Conservation (phyloP, 306 rosid species). For the Medicago lupulina region DNA sequence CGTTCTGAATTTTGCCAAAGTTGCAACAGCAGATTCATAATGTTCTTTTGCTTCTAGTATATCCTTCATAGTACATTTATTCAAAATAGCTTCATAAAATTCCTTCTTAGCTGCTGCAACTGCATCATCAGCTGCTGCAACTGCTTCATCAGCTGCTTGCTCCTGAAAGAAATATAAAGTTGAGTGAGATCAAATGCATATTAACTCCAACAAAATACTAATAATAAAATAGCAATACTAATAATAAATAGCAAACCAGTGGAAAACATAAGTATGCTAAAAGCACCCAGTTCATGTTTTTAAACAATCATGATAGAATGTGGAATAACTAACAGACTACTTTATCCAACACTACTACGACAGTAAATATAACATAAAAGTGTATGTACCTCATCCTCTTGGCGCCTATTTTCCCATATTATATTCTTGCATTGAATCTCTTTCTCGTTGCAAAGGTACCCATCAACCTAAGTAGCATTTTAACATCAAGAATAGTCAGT, state of each 20-base stretch:
- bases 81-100: constrained; percentile 52
- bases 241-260: no score
- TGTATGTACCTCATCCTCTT: constrained; percentile 59
- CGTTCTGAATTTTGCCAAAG: constrained; percentile 59
- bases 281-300: no score
- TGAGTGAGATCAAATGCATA: constrained; percentile 28
- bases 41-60: constrained; percentile 52
- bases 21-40: constrained; percentile 51
- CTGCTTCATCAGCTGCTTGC: constrained; percentile 61
- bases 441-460: constrained; percentile 63
- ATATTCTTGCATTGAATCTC: constrained; percentile 55
- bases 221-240: no score
- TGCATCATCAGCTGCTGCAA: not conserved
- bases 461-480: constrained; percentile 52
- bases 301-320: no score
- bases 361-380: constrained; percentile 3
- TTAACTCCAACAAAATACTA: not conserved
- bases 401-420: constrained; percentile 64
- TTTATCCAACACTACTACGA: not conserved
- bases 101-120: constrained; percentile 55
- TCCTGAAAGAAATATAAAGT: constrained; percentile 49
- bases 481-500: constrained; percentile 7
- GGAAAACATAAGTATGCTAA: no score
- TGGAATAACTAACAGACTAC: no score
- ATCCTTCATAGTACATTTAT: constrained; percentile 49